phyloP scores from a whole-genome alignment of 2,329 filamentous ascomycete genomes.

The Sporothrix pallida region DNA sequence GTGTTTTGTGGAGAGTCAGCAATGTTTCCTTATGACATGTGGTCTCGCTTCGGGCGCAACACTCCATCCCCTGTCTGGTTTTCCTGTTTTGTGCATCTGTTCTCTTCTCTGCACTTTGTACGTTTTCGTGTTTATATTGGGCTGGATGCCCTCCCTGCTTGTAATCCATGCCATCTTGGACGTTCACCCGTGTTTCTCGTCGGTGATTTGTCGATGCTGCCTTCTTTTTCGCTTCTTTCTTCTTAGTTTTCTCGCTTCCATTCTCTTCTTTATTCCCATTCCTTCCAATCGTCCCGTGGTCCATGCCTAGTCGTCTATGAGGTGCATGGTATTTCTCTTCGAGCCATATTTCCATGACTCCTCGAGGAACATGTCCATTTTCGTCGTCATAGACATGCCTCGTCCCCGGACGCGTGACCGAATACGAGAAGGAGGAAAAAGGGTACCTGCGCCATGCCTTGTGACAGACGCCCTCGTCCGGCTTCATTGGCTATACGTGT shows the following conservation, averaged over 20 bases:
- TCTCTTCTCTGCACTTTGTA: neutral
- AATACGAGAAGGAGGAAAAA: conserved; percentile 3
- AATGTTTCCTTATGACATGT: neutral
- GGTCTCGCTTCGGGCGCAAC: neutral
- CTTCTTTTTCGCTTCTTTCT: neutral
- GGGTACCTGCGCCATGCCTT: conserved; percentile 25
- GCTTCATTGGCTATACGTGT: conserved; percentile 5
- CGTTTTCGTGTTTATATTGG: conserved; percentile 27
- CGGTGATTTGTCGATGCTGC: neutral
- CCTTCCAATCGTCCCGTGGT: neutral
- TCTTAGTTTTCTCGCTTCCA: neutral
- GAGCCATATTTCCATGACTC: neutral
- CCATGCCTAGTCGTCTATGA: neutral
- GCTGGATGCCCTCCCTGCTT: neutral
- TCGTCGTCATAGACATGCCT: no score
- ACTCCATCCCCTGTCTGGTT: neutral
- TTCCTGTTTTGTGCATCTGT: neutral
- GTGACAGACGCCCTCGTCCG: neutral
- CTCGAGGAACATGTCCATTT: neutral
- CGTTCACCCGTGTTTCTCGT: neutral
- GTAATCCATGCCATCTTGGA: neutral
- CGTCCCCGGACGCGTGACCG: neutral
- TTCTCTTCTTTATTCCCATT: neutral
- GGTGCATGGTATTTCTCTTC: neutral
- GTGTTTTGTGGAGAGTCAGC: neutral